Evolutionary conservation across 495 filamentous ascomycete species (phyloP).

Genomic region (Aspergillus bridgeri): DNA sequence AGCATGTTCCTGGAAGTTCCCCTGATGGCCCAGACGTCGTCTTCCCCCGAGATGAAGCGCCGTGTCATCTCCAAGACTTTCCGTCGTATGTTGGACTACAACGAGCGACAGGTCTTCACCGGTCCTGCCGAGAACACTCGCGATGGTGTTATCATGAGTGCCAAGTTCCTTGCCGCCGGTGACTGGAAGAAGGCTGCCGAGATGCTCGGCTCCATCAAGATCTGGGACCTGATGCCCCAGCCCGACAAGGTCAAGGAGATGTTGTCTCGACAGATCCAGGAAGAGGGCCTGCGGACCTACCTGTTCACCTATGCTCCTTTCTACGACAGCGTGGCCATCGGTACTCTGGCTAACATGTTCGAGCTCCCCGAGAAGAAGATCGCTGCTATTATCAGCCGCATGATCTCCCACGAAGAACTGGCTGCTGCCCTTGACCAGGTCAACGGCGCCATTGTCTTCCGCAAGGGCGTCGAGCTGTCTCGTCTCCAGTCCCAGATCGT

Average conservation of each 20-base stretch:
- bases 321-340: conserved; percentile 92
- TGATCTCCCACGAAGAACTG: conserved; percentile 99
- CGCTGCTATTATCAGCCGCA: conserved; percentile 91
- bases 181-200: conserved; percentile 96
- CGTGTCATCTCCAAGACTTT: conserved; percentile 99
- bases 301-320: conserved; percentile 99
- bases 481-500: conserved; percentile 93
- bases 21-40: conserved; percentile 91
- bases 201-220: conserved; percentile 96
- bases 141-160: conserved; percentile 98
- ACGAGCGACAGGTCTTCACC: conserved; percentile 98
- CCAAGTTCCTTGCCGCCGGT: conserved; percentile 90
- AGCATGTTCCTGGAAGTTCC: conserved; percentile 99
- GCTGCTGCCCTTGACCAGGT: conserved; percentile 96
- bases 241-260: conserved; percentile 90
- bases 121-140: conserved; percentile 97
- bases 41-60: conserved; percentile 94
- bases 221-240: conserved; percentile 92
- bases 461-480: conserved; percentile 97
- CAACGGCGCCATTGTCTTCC: conserved; percentile 95
- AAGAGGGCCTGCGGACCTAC: conserved; percentile 96
- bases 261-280: conserved; percentile 96
- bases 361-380: conserved; percentile 89
- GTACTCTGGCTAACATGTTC: conserved; percentile 88
- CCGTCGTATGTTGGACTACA: conserved; percentile 97